These are phyloP conservation scores for Penicillium palitans DNA, from an alignment of 2,329 filamentous ascomycete genomes.

Conservation along the genomic window DNA sequence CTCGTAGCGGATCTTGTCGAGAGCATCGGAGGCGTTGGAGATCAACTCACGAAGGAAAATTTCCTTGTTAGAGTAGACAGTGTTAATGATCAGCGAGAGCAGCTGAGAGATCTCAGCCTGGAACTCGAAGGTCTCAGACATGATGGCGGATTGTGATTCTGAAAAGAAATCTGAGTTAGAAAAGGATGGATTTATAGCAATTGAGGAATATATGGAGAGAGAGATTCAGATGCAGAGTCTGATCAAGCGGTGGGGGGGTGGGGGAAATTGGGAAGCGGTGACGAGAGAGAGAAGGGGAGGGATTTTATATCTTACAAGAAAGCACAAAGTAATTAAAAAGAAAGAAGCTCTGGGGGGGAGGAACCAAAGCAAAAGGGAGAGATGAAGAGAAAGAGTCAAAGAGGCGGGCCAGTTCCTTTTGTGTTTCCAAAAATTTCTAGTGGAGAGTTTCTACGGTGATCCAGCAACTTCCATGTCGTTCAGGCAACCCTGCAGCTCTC, in stretches of 20 bases:
- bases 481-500: slow-evolving; percentile 21
- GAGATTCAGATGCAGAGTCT: slow-evolving; percentile 13
- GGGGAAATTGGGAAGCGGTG: slow-evolving; percentile 16
- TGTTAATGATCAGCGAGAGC: slow-evolving; percentile 99
- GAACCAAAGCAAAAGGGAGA: slow-evolving; percentile 23
- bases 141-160: slow-evolving; percentile 51
- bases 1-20: slow-evolving; percentile 99
- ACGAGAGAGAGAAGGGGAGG: slow-evolving; percentile 10
- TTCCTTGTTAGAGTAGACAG: slow-evolving; percentile 99
- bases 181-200: slow-evolving; percentile 2
- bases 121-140: slow-evolving; percentile 99
- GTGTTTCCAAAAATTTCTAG: slow-evolving; percentile 36
- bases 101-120: slow-evolving; percentile 99
- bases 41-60: slow-evolving; percentile 99
- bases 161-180: slow-evolving; percentile 1
- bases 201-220: neutral
- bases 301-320: slow-evolving; percentile 16
- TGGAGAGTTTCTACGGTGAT: slow-evolving; percentile 40
- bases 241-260: slow-evolving; percentile 4
- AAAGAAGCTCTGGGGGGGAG: slow-evolving; percentile 24
- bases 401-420: slow-evolving; percentile 28
- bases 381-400: slow-evolving; percentile 15
- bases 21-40: slow-evolving; percentile 97
- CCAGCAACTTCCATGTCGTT: slow-evolving; percentile 41
- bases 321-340: slow-evolving; percentile 15